These are phyloP conservation scores for Termitomyces sp. DNA, from an alignment of 768 basidiomycete species.

Conservation along the genomic window DNA sequence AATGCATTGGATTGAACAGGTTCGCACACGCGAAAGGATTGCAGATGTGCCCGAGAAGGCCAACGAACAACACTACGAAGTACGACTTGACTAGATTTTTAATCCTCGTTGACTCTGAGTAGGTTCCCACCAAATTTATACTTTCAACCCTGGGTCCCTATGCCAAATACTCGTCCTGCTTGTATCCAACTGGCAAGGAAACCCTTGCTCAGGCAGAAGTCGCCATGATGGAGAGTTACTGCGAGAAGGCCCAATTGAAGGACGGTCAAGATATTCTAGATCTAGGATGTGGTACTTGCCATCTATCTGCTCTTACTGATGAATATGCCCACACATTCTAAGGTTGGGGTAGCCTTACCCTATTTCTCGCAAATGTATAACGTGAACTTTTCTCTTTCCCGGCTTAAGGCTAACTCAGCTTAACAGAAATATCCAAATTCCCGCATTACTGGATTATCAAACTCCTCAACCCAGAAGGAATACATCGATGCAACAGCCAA, in stretches of 20 bases:
- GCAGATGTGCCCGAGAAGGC: slow-evolving; percentile 64
- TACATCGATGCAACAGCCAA: not conserved
- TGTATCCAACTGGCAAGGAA: slow-evolving; percentile 59
- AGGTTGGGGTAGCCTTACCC: slow-evolving; percentile 2
- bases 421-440: slow-evolving; percentile 2
- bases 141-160: slow-evolving; percentile 60
- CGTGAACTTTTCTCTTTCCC: not conserved
- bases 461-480: not conserved
- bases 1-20: slow-evolving; percentile 62
- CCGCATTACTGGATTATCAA: not conserved
- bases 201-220: slow-evolving; percentile 62
- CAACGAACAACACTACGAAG: slow-evolving; percentile 78
- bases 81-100: slow-evolving; percentile 20
- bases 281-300: slow-evolving; percentile 57
- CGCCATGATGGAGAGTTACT: slow-evolving; percentile 65
- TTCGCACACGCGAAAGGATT: slow-evolving; percentile 47
- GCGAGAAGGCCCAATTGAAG: slow-evolving; percentile 55
- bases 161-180: slow-evolving; percentile 66
- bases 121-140: slow-evolving; percentile 64
- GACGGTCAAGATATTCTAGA: slow-evolving; percentile 66
- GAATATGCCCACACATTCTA: not conserved
- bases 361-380: not conserved
- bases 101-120: not conserved
- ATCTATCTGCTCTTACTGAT: not conserved
- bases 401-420: not conserved